Evolutionary conservation across 139 green algal species (phyloP).

Genomic region (Zygnema cylindricum): DNA sequence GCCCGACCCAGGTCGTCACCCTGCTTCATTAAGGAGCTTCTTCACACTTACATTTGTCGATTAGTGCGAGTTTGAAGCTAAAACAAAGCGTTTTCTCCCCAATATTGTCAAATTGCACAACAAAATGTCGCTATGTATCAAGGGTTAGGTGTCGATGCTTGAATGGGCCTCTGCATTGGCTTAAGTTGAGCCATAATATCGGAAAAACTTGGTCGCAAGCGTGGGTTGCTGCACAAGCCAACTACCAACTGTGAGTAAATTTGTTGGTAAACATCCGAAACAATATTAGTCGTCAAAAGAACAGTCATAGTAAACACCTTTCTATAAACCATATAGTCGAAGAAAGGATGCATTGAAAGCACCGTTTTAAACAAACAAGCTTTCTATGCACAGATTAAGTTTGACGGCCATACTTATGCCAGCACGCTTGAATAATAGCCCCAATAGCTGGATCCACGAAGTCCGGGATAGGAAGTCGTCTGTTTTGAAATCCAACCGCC

Average conservation of each 20-base stretch:
- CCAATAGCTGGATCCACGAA: constrained; percentile 63
- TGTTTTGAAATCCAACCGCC: constrained; percentile 80
- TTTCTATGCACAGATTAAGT: no score
- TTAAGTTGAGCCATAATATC: constrained; percentile 21
- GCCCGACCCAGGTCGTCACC: no score
- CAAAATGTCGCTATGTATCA: no score
- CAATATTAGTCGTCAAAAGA: not conserved
- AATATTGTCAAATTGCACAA: no score
- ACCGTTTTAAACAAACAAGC: no score
- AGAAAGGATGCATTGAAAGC: not conserved
- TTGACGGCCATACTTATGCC: constrained; percentile 51
- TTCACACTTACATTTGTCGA: no score
- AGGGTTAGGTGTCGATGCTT: no score
- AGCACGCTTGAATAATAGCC: constrained; percentile 56
- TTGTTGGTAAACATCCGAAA: not conserved
- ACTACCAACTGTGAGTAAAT: not conserved
- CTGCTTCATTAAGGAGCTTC: no score
- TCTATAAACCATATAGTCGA: constrained; percentile 1
- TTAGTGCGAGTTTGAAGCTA: no score
- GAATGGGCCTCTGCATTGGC: constrained; percentile 38
- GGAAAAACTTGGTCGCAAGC: constrained; percentile 13
- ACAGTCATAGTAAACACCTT: not conserved
- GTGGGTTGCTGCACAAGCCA: constrained; percentile 16
- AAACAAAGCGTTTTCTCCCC: no score
- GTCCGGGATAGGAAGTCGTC: constrained; percentile 75